Conservation (phyloP, 2,329 filamentous ascomycete genomes). For the Venturiaceae sp. region DNA sequence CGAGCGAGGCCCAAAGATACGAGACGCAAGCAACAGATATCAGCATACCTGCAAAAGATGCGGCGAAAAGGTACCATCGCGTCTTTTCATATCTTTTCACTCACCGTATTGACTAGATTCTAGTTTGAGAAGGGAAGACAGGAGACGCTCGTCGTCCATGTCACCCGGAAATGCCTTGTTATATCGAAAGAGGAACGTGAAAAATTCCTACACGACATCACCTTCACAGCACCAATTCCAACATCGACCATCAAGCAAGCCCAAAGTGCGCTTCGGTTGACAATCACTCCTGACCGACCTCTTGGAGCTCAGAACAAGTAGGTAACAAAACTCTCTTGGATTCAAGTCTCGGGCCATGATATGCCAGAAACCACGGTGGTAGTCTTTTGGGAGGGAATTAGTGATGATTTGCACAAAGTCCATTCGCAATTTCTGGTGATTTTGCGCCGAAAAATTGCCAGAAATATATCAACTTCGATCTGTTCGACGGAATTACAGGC, state of each 20-base stretch:
- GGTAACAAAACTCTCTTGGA: background rate
- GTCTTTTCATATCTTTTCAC: background rate
- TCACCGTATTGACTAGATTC: background rate
- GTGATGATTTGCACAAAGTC: too few relatives aligned
- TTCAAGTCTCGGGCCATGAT: too few relatives aligned
- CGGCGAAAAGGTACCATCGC: conserved; percentile 52
- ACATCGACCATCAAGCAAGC: conserved; percentile 9
- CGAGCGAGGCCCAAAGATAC: conserved; percentile 73
- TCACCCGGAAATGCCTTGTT: conserved; percentile 78
- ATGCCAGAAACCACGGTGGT: too few relatives aligned
- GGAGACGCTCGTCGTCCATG: conserved; percentile 70
- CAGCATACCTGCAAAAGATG: conserved; percentile 84
- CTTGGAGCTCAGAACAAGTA: too few relatives aligned
- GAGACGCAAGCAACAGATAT: conserved; percentile 85
- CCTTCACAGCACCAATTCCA: background rate
- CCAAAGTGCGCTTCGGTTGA: conserved; percentile 7
- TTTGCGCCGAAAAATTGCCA: too few relatives aligned
- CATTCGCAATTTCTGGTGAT: too few relatives aligned
- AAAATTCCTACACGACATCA: conserved; percentile 2
- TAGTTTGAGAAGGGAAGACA: conserved; percentile 78
- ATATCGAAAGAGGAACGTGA: conserved; percentile 55
- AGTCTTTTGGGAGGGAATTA: too few relatives aligned
- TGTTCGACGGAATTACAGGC: background rate
- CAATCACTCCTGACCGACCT: background rate
- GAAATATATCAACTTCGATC: background rate